Evolutionary conservation across 2,329 filamentous ascomycete genomes (phyloP).

Genomic region (Lecanicillium sp.): DNA sequence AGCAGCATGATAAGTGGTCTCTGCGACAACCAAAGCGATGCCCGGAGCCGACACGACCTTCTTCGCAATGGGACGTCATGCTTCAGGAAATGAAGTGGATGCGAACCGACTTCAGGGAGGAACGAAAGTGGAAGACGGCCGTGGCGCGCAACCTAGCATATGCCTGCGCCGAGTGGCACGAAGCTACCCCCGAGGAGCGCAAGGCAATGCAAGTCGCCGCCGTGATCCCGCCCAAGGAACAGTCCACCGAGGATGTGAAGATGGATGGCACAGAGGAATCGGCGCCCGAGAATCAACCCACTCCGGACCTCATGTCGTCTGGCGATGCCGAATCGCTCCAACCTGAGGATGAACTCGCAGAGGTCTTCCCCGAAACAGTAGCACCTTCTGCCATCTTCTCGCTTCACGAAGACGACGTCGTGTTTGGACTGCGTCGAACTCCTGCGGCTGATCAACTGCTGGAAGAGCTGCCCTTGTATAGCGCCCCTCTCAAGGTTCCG

Average conservation of each 20-base stretch:
- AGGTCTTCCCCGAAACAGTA: slow-evolving; percentile 40
- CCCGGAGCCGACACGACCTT: slow-evolving; percentile 68
- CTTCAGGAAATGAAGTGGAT: slow-evolving; percentile 96
- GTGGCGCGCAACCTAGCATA: slow-evolving; percentile 72
- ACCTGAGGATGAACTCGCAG: slow-evolving; percentile 29
- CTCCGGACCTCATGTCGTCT: slow-evolving; percentile 61
- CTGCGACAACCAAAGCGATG: slow-evolving; percentile 81
- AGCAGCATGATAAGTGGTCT: slow-evolving; percentile 89
- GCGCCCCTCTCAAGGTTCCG: slow-evolving; percentile 52
- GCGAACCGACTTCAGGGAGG: slow-evolving; percentile 90
- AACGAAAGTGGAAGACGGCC: slow-evolving; percentile 86
- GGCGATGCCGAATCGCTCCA: slow-evolving; percentile 52
- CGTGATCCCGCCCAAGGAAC: slow-evolving; percentile 35
- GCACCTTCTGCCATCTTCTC: slow-evolving; percentile 76
- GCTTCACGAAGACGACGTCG: slow-evolving; percentile 72
- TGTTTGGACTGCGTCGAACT: slow-evolving; percentile 69
- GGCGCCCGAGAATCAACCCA: slow-evolving; percentile 39
- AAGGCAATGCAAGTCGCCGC: slow-evolving; percentile 61
- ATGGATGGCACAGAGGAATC: slow-evolving; percentile 25
- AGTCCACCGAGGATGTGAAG: slow-evolving; percentile 22
- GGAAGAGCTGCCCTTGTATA: slow-evolving; percentile 74
- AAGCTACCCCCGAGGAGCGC: slow-evolving; percentile 54
- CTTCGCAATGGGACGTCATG: slow-evolving; percentile 78
- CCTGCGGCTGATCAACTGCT: slow-evolving; percentile 69
- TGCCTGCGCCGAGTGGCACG: slow-evolving; percentile 78